Evolutionary conservation across 495 filamentous ascomycete species (phyloP).

Genomic region (Bombardia bombarda): DNA sequence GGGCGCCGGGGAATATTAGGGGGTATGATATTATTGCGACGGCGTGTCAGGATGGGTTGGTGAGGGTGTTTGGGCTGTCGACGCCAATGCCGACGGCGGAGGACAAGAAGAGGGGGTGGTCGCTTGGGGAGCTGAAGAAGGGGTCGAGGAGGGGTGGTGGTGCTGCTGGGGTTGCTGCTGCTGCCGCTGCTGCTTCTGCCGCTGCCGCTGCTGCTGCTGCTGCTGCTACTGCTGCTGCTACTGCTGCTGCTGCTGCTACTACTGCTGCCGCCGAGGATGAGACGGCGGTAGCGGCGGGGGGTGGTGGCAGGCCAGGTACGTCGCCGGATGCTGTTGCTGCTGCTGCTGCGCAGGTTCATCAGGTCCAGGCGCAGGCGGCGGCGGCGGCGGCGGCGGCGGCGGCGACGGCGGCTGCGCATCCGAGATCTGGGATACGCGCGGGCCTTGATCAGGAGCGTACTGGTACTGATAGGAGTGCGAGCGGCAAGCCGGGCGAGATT

Average conservation of each 20-base stretch:
- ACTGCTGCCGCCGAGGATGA: not conserved
- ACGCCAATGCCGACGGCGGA: conserved; percentile 34
- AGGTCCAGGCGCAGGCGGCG: not conserved
- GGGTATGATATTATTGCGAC: conserved; percentile 88
- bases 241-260: not conserved
- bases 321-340: not conserved
- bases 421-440: conserved; percentile 48
- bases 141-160: too few species aligned
- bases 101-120: conserved; percentile 14
- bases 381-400: not conserved
- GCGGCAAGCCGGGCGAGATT: conserved; percentile 36
- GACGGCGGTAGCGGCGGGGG: not conserved
- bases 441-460: conserved; percentile 47
- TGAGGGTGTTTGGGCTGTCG: conserved; percentile 76
- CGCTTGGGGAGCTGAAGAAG: conserved; percentile 19
- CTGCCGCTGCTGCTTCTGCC: not conserved
- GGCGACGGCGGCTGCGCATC: conserved; percentile 2
- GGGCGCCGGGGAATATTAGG: conserved; percentile 80
- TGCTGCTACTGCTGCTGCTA: not conserved
- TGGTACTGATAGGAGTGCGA: conserved; percentile 22
- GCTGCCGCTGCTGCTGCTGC: not conserved
- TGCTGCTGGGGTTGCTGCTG: too few species aligned
- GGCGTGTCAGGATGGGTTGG: conserved; percentile 80
- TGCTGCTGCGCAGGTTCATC: not conserved
- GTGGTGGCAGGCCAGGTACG: not conserved